Conservation (phyloP, 2,329 filamentous ascomycete species). For the Epichloe coenophiala region DNA sequence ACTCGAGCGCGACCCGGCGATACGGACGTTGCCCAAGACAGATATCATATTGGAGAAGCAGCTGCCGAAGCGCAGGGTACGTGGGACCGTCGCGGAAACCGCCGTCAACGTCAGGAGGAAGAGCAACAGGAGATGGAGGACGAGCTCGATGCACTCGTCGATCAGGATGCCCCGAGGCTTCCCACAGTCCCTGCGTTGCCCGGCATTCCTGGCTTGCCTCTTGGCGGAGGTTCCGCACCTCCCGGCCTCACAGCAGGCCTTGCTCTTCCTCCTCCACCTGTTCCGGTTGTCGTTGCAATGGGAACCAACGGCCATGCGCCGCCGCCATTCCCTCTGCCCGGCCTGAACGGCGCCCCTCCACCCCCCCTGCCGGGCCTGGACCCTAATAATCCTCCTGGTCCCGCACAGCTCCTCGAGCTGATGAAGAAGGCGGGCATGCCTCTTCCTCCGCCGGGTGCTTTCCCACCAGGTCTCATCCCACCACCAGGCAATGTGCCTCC, state of each 20-base stretch:
- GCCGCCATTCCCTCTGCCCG: constrained; percentile 41
- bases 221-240: constrained; percentile 21
- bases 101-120: constrained; percentile 72
- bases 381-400: constrained; percentile 45
- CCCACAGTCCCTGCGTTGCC: constrained; percentile 35
- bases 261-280: constrained; percentile 24
- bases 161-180: constrained; percentile 58
- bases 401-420: constrained; percentile 47
- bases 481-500: constrained; percentile 24
- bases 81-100: constrained; percentile 68
- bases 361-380: constrained; percentile 43
- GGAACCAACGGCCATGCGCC: constrained; percentile 28
- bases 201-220: constrained; percentile 47
- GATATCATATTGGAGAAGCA: constrained; percentile 89
- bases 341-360: constrained; percentile 29
- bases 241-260: constrained; percentile 30
- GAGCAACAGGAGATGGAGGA: constrained; percentile 91
- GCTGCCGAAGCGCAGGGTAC: constrained; percentile 92
- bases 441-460: constrained; percentile 37
- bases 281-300: constrained; percentile 38
- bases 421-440: constrained; percentile 53
- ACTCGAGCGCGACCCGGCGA: constrained; percentile 81
- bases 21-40: constrained; percentile 70
- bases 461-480: constrained; percentile 32
- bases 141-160: constrained; percentile 81